Evolutionary conservation across 1,284 basidiomycete species (phyloP), one percentile per base, ranked within the genome.

Genomic region (Fistulinella cinereoalba): DNA sequence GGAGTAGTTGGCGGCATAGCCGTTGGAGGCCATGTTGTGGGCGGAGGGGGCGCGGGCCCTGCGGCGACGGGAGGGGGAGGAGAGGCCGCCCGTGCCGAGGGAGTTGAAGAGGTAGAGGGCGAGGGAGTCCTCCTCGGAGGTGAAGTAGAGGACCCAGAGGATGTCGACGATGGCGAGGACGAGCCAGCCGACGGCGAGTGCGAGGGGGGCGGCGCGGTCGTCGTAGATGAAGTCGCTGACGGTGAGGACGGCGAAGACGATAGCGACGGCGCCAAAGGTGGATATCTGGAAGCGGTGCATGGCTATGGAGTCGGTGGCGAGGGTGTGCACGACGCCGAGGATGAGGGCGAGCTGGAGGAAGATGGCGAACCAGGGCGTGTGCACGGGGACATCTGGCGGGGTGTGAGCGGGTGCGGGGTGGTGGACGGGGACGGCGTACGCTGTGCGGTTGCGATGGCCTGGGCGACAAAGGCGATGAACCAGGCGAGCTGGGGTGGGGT

Each of bases 121-220:
- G 55, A 91, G 81, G 2, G 93, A 90, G 63, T 94, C 93, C 58
- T 97, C 94, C 64, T 97, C 95, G 1, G 93, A 88, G 5, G 95
- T 96, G 66, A 99, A 92, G 75, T 92, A 97, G 52, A 98, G 79
- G 18, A 97, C 80, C 95, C 95, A 98, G 52, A 98, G 69, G 63
- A 98, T 88, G 76, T 97, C 71, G 52, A 94, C 89, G 52, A 98
- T 81, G 27, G 92, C 77, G 45, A 96, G 80, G 53, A 99, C 81
- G 60, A 99, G 81, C 90, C 92, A 98, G 53, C 96, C 96, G 6
- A 91, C 93, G 23, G 88, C 89, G 73, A 92, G 84, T 6, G 94
- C 92, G 53, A 88, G 80, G 46, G 79, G 69, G 6, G 89, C 69
- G n/a, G 79, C 71, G 13, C 49, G 46, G 29, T 64, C 56, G 6